Conservation (phyloP, 2,329 filamentous ascomycete genomes). For the Microsporum audouinii region DNA sequence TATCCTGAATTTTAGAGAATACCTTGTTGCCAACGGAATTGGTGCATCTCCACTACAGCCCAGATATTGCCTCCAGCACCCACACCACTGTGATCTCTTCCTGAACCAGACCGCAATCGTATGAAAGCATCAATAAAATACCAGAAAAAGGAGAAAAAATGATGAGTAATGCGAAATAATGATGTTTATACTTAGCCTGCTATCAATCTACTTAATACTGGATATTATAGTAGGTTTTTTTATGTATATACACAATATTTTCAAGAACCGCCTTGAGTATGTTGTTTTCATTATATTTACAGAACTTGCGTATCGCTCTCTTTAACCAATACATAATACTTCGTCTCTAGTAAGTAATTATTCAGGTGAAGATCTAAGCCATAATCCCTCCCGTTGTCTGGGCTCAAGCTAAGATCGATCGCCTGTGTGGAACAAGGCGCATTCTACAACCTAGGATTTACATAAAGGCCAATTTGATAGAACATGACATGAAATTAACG, state of each 20-base stretch:
- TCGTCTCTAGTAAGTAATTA: not conserved
- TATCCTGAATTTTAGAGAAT: conserved; percentile 50
- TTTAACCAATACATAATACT: not conserved
- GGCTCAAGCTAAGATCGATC: not conserved
- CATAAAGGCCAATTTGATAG: not conserved
- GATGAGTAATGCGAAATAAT: not conserved
- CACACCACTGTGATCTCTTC: conserved; percentile 47
- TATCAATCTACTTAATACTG: not conserved
- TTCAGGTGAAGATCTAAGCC: not conserved
- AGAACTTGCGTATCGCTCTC: too few species aligned
- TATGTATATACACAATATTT: too few species aligned
- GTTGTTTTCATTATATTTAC: too few species aligned
- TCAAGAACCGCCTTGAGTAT: too few species aligned
- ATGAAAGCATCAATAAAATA: conserved; percentile 1
- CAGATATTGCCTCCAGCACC: conserved; percentile 48
- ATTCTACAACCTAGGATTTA: not conserved
- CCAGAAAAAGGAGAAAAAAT: not conserved
- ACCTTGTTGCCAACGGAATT: conserved; percentile 45
- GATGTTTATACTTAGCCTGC: not conserved
- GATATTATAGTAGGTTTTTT: too few species aligned
- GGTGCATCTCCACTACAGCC: conserved; percentile 42
- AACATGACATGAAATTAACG: not conserved
- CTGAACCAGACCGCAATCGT: conserved; percentile 38
- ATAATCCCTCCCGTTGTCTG: not conserved
- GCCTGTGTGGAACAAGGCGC: not conserved